A percentile compares a stretch with the other conserved stretches of the same genome.
Evolutionary conservation across 2,329 filamentous ascomycete genomes (phyloP).

Genomic region (Chlorencoelia australis): DNA sequence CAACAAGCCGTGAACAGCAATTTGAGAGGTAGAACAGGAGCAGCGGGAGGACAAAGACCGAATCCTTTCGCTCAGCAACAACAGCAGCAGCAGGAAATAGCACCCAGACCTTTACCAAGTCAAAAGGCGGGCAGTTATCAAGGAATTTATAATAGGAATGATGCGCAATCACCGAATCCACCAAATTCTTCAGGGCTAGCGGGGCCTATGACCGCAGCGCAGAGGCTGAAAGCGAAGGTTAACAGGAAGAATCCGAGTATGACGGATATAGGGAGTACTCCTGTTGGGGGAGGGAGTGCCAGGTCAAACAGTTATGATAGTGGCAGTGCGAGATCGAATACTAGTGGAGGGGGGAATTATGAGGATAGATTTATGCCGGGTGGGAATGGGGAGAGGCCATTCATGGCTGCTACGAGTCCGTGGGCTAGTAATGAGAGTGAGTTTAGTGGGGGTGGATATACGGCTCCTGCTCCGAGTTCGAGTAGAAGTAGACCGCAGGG

Average conservation of each 20-base stretch:
- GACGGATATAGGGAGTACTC: constrained; percentile 25
- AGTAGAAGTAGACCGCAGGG: no score
- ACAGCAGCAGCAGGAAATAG: constrained; percentile 15
- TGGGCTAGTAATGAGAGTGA: constrained; percentile 36
- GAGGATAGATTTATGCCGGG: constrained; percentile 15
- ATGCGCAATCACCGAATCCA: no score
- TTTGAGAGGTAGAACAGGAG: constrained; percentile 27
- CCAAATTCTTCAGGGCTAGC: no score
- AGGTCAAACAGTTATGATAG: no score
- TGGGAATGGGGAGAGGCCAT: constrained; percentile 30
- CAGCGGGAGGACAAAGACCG: constrained; percentile 14
- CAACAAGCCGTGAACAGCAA: constrained; percentile 34
- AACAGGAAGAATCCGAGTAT: no score
- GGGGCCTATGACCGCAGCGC: no score
- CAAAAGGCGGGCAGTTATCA: constrained; percentile 70
- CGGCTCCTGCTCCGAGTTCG: background rate
- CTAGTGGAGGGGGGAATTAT: constrained; percentile 9
- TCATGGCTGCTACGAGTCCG: constrained; percentile 37
- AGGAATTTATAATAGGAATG: no score
- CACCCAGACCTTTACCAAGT: constrained; percentile 56
- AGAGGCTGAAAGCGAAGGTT: no score
- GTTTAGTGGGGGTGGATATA: constrained; percentile 29
- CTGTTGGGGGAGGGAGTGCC: no score
- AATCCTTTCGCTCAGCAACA: constrained; percentile 20
- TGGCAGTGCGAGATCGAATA: constrained; percentile 9